Base-by-base conservation (phyloP, 257 asterid species). In the Knoxia roxburghii region DNA sequence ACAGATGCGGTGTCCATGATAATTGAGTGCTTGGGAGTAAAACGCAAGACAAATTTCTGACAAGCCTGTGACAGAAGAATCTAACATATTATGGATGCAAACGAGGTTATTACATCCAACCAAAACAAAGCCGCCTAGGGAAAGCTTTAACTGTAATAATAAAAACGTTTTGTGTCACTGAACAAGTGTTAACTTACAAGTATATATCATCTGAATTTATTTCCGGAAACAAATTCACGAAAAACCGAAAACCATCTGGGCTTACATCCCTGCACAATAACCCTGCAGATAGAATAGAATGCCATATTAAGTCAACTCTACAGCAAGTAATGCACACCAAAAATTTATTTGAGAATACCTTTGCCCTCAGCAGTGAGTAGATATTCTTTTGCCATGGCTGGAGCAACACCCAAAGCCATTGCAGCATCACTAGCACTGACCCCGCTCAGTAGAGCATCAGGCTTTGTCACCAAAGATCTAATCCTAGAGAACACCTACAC, bases 361-460 rank as follows among this genome's bases (percentile, higher is more conserved):
- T 86, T 86, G 72, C 83, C 86, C 84, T 93, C 99, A 57, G 99
- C 99, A 41, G 96, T 83, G 65, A 93, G 99, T 64, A 90, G 95
- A 82, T 90, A 86, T 77, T 93, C 99, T 80, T 93, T 93, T 15
- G 97, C 97, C 89, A 93, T 85, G 68, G 95, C 95, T 59, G 99
- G 99, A 75, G 99, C 95, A 79, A 93, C 89, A 64, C 99, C 99
- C 58, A 93, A 87, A 62, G 96, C 87, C 81, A 75, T 90, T 71
- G 99, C 94, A 71, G 97, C 97, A 81, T 93, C 97, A 81, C 86
- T 86, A 21, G 99, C 92, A 82, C 95, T 90, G 69, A 93, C 75
- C 40, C 99, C 99, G 54, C 64, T 71, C 67, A 56, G 77, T 63
- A 93, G 75, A 62, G 94, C 83, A 48, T 88, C 95, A 43, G 86